Evolutionary conservation across 768 basidiomycete genomes (phyloP), one percentile per base, ranked within the genome.

Genomic region (Xanthoconium purpureum): DNA sequence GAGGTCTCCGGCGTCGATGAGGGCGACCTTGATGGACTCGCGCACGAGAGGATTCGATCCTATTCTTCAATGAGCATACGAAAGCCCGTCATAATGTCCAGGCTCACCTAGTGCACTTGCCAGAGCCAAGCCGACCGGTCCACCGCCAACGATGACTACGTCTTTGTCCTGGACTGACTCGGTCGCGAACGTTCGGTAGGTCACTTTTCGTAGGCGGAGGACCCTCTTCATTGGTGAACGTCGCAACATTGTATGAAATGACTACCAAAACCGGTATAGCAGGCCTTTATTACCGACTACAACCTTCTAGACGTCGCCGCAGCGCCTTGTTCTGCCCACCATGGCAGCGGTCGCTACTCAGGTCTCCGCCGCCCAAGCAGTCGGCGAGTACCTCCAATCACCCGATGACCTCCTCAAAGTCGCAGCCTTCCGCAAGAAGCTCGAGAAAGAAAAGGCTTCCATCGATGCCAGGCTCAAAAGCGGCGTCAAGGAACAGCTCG

Each of bases 381-480:
- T 93, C 47, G 89, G 91, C 56, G 94, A 96, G 74, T 88, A 93
- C 66, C 80, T 97, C 10, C 93, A 95, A 64, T 90, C 91, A 20
- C 94, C 94, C 1, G 94, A 96, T 65, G 95, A 97, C 74, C 88
- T 98, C 54, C 76, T 84, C 61, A 97, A 97, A 73, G 84, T 98
- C 35, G 80, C 84, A 2, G 84, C 92, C 0, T 94, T 92, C 67
- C 84, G 93, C 59, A 96, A 95, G 78, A 95, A 95, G 67, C 81
- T 98, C 43, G 88, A 94, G 73, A 98, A 98, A 73, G 96, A 98
- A 73, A 96, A 97, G 73, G 86, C 93, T 0, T 91, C 93, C 10
- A 90, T 98, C 57, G 92, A 97, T 66, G 86, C 88, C 5, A 83
- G 94, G 65, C 84, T 98, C 46, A 89, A 94, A 67, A 88, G 82